These are phyloP conservation scores for Penicillium simplicissimum DNA, from an alignment of 495 filamentous ascomycete species.

Conservation along the genomic window DNA sequence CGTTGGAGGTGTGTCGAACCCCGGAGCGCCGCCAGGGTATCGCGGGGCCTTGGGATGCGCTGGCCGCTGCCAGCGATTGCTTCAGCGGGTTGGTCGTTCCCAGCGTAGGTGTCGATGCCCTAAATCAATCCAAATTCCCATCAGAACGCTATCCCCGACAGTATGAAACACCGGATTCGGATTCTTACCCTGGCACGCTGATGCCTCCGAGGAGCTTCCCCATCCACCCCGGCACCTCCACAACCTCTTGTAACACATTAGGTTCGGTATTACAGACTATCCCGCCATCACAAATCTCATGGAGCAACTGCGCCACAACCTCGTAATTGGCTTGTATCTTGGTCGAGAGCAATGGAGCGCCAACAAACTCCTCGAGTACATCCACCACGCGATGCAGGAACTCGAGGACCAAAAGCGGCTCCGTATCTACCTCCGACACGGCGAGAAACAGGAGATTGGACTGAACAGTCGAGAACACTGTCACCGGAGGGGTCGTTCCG, in stretches of 20 bases:
- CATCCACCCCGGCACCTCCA: constrained; percentile 86
- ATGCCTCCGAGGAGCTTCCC: constrained; percentile 89
- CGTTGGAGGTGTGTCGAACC: constrained; percentile 94
- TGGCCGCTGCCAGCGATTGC: constrained; percentile 45
- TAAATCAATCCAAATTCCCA: neutral
- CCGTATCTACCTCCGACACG: constrained; percentile 77
- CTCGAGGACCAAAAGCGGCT: constrained; percentile 92
- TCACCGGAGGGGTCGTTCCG: constrained; percentile 78
- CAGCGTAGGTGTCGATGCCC: constrained; percentile 45
- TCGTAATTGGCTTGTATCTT: constrained; percentile 91
- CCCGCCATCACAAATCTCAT: constrained; percentile 96
- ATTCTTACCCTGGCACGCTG: constrained; percentile 68
- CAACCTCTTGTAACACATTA: constrained; percentile 87
- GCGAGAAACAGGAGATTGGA: constrained; percentile 86
- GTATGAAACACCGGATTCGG: neutral
- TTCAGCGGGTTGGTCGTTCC: constrained; percentile 46
- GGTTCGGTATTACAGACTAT: constrained; percentile 88
- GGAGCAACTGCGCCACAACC: constrained; percentile 88
- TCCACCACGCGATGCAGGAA: constrained; percentile 94
- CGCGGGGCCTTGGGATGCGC: constrained; percentile 49
- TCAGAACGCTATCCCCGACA: neutral
- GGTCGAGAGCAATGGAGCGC: constrained; percentile 77
- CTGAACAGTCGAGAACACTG: constrained; percentile 84
- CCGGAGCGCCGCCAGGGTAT: constrained; percentile 90
- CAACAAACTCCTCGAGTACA: constrained; percentile 91